phyloP scores from a whole-genome alignment of 192 early-diverging fungal genomes.

The Lobulomyces angularis region DNA sequence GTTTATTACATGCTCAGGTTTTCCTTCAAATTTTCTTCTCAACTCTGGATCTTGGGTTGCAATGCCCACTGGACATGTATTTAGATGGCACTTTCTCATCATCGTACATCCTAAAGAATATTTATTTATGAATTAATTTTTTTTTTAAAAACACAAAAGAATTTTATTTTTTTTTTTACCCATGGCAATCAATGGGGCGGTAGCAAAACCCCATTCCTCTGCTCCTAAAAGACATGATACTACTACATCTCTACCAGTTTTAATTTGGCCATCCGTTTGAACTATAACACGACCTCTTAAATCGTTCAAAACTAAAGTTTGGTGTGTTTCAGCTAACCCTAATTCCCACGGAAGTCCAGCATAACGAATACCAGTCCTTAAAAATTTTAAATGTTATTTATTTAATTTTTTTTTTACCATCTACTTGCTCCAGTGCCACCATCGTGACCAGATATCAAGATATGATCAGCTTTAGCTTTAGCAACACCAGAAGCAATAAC shows the following conservation, averaged over 20 bases:
- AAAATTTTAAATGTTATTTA: conserved; percentile 5
- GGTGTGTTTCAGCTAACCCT: conserved; percentile 96
- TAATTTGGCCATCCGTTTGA: conserved; percentile 97
- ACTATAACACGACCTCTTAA: conserved; percentile 90
- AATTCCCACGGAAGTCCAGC: conserved; percentile 98
- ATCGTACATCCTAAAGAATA: no score
- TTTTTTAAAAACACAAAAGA: no score
- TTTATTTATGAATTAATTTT: conserved; percentile 50
- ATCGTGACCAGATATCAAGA: conserved; percentile 86
- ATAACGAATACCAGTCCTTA: conserved; percentile 88
- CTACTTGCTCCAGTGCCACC: conserved; percentile 96
- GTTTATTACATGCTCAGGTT: conserved; percentile 95
- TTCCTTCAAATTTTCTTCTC: conserved; percentile 85
- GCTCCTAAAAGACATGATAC: conserved; percentile 95
- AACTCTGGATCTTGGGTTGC: conserved; percentile 92
- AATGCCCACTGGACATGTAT: conserved; percentile 95
- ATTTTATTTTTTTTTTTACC: no score
- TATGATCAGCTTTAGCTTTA: conserved; percentile 95
- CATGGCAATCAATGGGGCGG: conserved; percentile 91
- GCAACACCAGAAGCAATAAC: conserved; percentile 94
- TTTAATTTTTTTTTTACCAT: no score
- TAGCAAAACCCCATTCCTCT: conserved; percentile 98
- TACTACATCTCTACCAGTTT: conserved; percentile 92
- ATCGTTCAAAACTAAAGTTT: conserved; percentile 93
- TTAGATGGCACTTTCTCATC: no score